Base-by-base conservation (phyloP, 1,284 basidiomycete genomes). In the Cutaneotrichosporon cyanovorans region DNA sequence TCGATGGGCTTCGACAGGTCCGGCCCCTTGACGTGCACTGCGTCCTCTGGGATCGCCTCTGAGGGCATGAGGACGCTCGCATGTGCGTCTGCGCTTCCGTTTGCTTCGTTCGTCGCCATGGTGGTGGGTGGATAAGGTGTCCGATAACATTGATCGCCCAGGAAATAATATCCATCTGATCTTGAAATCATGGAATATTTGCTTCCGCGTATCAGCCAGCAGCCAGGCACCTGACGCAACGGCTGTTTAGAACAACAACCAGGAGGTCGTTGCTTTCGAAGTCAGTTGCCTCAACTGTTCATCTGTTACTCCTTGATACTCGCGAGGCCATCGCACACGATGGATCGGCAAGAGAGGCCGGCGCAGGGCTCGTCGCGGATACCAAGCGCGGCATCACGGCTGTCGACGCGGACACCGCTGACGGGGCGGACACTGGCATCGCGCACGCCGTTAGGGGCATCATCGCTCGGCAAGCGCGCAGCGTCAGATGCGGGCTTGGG, bases 21-120 rank as follows among this genome's bases (percentile, higher is more conserved):
- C 4, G 95, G 95, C 0, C 93, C 93, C 63, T 81, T 73, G 21
- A 97, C 86, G 23, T 86, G 77, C 9, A 87, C 72, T 0, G 85
- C 81, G 43, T 80, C 73, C 6, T 77, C 75, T 8, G 87, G 79
- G n/a, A 92, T 69, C 5, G 84, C 82, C 37, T 84, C 84, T 2
- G 89, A 93, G 14, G 78, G 82, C 60, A 81, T 79, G 21, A 92
- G 72, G 20, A 92, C 80, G 19, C 85, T 84, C 15, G 82, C 80
- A 44, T 70, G 70, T 5, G 70, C 69, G 16, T 52, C 48, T 14
- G 48, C 45, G 7, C 8, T 28, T 28, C 25, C 25, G 25, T 28
- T 28, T 7, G 60, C 58, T n/a, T 55, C 52, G 41, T 46, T 49
- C 28, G 20, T 51, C 32, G 30, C 15, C 2, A 15, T 2, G 14